Evolutionary conservation across 129 eudicot genomes (phyloP).

Genomic region (Sambucus nigra): DNA sequence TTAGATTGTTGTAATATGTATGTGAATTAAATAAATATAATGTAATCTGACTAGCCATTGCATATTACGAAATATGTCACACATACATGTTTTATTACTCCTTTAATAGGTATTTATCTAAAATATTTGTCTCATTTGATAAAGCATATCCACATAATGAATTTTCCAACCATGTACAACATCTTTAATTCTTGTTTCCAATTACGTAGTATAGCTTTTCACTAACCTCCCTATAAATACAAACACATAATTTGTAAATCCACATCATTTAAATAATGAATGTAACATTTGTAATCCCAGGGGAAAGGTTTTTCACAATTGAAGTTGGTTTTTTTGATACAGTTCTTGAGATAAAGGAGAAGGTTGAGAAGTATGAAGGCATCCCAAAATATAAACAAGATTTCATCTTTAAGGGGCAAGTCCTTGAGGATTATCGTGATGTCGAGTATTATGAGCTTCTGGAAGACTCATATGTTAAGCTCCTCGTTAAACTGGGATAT

Average conservation of each 20-base stretch:
- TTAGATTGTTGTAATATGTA: too few species aligned
- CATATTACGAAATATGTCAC: too few species aligned
- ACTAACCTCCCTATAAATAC: background rate
- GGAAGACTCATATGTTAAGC: constrained; percentile 42
- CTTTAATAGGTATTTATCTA: too few species aligned
- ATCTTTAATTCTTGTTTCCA: too few species aligned
- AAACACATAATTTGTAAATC: background rate
- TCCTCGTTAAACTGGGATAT: constrained; percentile 17
- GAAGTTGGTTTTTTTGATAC: constrained; percentile 84
- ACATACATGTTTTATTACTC: too few species aligned
- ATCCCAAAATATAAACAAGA: constrained; percentile 56
- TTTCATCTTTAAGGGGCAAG: constrained; percentile 46
- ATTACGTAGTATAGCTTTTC: too few species aligned
- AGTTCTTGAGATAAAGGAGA: constrained; percentile 65
- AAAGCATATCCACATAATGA: too few species aligned
- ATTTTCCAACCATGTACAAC: too few species aligned
- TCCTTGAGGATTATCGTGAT: constrained; percentile 46
- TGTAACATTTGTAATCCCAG: constrained; percentile 40
- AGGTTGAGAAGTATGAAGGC: constrained; percentile 47
- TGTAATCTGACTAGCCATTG: too few species aligned
- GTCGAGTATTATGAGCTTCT: constrained; percentile 43
- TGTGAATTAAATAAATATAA: too few species aligned
- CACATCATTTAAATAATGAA: constrained; percentile 32
- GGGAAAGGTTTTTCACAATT: constrained; percentile 39
- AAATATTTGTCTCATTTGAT: too few species aligned